These are phyloP conservation scores for Chlorella variabilis DNA, from an alignment of 163 green algal genomes.

Conservation along the genomic window DNA sequence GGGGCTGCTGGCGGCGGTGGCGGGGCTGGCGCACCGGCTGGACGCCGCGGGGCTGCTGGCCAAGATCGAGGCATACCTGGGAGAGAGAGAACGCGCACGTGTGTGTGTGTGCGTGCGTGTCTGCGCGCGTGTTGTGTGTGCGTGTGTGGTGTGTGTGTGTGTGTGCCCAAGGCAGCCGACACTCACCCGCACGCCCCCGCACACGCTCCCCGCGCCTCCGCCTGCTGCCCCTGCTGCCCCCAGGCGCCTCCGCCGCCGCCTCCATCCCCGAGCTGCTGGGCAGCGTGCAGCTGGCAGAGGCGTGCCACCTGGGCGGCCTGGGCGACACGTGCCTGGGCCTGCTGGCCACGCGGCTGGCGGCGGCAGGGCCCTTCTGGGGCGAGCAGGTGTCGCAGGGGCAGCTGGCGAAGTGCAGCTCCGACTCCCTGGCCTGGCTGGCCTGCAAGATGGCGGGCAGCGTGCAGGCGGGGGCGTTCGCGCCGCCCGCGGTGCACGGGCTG, in stretches of 20 bases:
- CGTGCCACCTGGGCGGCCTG: slow-evolving; percentile 16
- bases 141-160: background rate
- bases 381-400: slow-evolving; percentile 10
- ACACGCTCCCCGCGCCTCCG: no score
- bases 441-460: slow-evolving; percentile 32
- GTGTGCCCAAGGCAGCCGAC: no score
- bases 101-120: background rate
- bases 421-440: slow-evolving; percentile 11
- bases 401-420: slow-evolving; percentile 15
- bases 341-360: slow-evolving; percentile 17
- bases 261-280: background rate
- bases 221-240: background rate
- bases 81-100: background rate
- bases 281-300: slow-evolving; percentile 21
- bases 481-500: slow-evolving; percentile 9
- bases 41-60: slow-evolving; percentile 17
- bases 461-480: slow-evolving; percentile 25
- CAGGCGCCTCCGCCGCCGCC: background rate
- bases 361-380: slow-evolving; percentile 7
- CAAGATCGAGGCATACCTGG: slow-evolving; percentile 31
- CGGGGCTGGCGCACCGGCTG: slow-evolving; percentile 34
- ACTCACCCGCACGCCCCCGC: no score
- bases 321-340: slow-evolving; percentile 15
- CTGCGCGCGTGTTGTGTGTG: background rate
- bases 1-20: slow-evolving; percentile 18